Evolutionary conservation across 2,329 filamentous ascomycete genomes (phyloP), one percentile per base, ranked within the genome.

Genomic region (Hawksworthiomyces lignivorus): DNA sequence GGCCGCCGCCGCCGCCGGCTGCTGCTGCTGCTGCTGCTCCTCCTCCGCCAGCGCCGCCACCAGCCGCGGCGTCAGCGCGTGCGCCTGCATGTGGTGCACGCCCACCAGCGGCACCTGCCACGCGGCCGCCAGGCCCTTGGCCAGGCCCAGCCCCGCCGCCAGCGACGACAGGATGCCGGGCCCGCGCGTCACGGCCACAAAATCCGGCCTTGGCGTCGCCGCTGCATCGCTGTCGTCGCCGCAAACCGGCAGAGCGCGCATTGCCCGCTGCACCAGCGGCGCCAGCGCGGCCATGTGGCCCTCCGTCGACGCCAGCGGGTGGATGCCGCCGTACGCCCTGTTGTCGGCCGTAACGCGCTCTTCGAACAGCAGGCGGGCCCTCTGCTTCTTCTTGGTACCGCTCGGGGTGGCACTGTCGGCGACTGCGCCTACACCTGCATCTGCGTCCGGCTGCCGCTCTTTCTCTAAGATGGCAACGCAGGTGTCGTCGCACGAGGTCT

Each of bases 21-120:
- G n/a, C 55, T 51, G 24, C 24, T 8, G 24, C 8, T 8, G 24
- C 12, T 8, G 24, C 11, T 15, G 7, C 21, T n/a, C n/a, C n/a
- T n/a, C n/a, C 10, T 3, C 35, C 14, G 39, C 11, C 48, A 49
- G 17, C 46, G 84, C 84, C 24, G 69, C 64, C 4, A 82, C 80
- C 31, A 98, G 73, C 9, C 87, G 74, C 14, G 90, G 85, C 15
- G 92, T 97, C 48, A 98, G 66, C 15, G 92, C 84, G 62, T 98
- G 92, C 10, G 89, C 92, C 60, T 96, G 89, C 92, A 98, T 97
- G 62, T 98, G 92, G 60, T 98, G 85, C 1, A 96, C 85, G 1
- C 80, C 92, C 1, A 97, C 61, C 24, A 97, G 67, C 4, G 90
- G 89, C 28, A 88, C 73, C 49, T 80, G 73, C 86, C 86, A 94